Base-by-base conservation (phyloP, 345 rosid genomes). In the Rhizophora apiculata region DNA sequence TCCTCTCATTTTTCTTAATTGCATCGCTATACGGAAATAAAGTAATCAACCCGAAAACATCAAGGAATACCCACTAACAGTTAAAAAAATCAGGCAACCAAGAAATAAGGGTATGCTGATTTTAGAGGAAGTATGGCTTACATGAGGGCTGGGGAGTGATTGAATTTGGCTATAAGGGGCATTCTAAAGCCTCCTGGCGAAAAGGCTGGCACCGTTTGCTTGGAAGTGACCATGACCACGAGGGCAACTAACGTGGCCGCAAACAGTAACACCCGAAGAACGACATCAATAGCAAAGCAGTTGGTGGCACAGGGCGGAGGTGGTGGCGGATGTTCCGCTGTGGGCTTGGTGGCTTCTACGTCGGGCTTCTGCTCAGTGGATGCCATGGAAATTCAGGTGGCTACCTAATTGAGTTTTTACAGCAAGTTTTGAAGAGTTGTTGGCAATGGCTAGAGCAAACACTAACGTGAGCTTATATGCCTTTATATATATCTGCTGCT, bases 141-240 rank as follows among this genome's bases (percentile, higher is more conserved):
- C 98, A 89, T 69, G 76, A 87, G 79, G 63, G 96, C 96, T 0
- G 97, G 96, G 0, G 96, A 86, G 69, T 93, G 72, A 36, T 34
- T 79, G 68, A 91, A 91, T 80, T 88, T 88, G 64, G 91, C 91
- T 10, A 75, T 49, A 36, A 69, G 27, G 26, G 65, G 79, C 57
- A 69, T 27, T 0, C 3, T 61, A 16, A 34, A 22, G 59, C 59
- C 59, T 13, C 79, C 82, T 0, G 87, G 87, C 51, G 67, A 31
- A 19, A 57, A 60, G 70, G 74, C 73, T 21, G 60, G 2, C 75
- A 70, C 70, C 0, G 91, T 85, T 78, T 94, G 88, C 77, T 87
- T 74, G 75, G 90, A 74, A 1, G 93, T 87, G 61, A 77, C 87
- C 80, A 88, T 78, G 26, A 94, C 83, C 59, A 89, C 68, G 8